Base-by-base conservation (phyloP, 768 basidiomycete genomes). In the Epithele typhae region DNA sequence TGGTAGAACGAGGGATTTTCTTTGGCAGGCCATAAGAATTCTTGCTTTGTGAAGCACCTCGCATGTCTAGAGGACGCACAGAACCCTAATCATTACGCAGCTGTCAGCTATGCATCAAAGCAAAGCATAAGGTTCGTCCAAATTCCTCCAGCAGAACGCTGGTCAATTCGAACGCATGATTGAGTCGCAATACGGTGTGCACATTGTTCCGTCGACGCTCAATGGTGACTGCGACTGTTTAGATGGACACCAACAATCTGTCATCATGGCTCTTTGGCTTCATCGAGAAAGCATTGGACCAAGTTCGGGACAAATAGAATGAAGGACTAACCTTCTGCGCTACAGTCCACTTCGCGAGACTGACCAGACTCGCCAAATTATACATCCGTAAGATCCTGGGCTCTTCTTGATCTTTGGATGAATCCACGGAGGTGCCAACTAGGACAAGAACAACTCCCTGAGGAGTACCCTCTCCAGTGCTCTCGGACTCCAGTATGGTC, bases 401-500 rank as follows among this genome's bases (percentile, higher is more conserved):
- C 6, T 72, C 62, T 53, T 87, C 85, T 41, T 73, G 64, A 30
- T 87, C 81, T 49, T 75, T 79, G 1, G 52, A 40, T 4, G 74
- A 70, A 18, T 79, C 78, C 3, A 69, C 59, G 17, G 80, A 77
- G 1, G 82, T 77, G 17, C 87, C 83, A 5, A 92, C 83, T 22
- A 92, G 75, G 3, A 78, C 79, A 3, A 92, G 72, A 22, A 89
- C 80, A 17, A 92, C 87, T 12, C 90, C 88, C 57, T 86, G 81
- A 1, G 79, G 79, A 0, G 67, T 67, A 30, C 72, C 71, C 50
- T 78, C 75, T 40, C 83, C 86, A 4, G 76, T 67, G 40, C 74
- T 69, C 43, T 76, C 75, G 25, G 70, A 58, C 64, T 92, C 90
- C 4, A 92, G 71, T 21, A 90, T 63, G 0, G 82, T 73, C 77